Evolutionary conservation across 768 basidiomycete genomes (phyloP).

Genomic region (Suillus decipiens): DNA sequence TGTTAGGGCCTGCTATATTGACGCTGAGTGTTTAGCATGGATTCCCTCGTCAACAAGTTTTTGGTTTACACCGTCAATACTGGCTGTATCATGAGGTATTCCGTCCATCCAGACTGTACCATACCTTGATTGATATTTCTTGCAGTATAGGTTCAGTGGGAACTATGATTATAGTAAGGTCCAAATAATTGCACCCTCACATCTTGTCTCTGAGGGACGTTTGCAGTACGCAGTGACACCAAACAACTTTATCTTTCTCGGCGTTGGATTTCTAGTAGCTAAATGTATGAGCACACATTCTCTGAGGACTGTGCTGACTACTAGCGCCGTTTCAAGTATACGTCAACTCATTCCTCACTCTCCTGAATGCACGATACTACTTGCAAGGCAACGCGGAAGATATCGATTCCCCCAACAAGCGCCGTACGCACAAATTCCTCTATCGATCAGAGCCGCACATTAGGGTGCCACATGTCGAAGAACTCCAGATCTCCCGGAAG

Average conservation of each 20-base stretch:
- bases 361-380: conserved; percentile 4
- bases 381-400: not conserved
- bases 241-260: conserved; percentile 3
- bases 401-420: not conserved
- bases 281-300: conserved; percentile 2
- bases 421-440: not conserved
- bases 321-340: conserved; percentile 2
- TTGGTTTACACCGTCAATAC: not conserved
- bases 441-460: not conserved
- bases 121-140: not conserved
- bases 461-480: not conserved
- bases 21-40: not conserved
- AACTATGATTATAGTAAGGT: not conserved
- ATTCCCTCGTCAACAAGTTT: not conserved
- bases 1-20: not conserved
- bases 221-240: conserved; percentile 6
- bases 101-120: not conserved
- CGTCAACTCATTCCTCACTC: conserved; percentile 1
- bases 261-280: conserved; percentile 3
- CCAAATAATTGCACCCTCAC: too few relatives aligned
- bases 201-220: not conserved
- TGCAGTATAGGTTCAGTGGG: conserved; percentile 4
- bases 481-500: not conserved
- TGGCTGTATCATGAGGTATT: not conserved
- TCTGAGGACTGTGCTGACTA: not conserved